Base-by-base conservation (phyloP, 2,329 filamentous ascomycete species). In the Arthrobotrys conoides region DNA sequence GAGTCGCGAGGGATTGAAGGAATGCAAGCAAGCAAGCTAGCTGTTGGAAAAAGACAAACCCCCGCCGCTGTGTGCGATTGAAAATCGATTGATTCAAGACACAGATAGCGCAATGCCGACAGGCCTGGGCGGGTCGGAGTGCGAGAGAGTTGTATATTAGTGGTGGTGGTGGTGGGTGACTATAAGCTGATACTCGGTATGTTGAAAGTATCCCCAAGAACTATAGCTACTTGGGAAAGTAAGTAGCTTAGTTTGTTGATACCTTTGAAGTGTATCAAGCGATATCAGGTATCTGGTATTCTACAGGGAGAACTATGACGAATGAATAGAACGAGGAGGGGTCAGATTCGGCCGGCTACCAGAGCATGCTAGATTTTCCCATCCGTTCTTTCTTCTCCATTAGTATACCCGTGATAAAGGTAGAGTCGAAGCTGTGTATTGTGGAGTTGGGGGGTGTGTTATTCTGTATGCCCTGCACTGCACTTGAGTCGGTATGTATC, bases 121-220 rank as follows among this genome's bases (percentile, higher is more conserved):
- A 53, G 53, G 53, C 27, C 53, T 46, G 46, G 59, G 73, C 73
- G 67, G 73, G 73, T 77, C 67, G 73, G 73, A 77, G 73, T 66
- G 72, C 71, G 38, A n/a, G 24, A 5, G 3, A 30, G 27, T 44
- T 24, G 41, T 48, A n/a, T 51, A 38, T 24, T 49, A 9, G 61
- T 22, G 27, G 53, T 59, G 53, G 53, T n/a, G n/a, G 44, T 64
- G 41, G 53, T 59, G 53, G 53, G 44, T 64, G 59, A 64, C 59
- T 64, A 36, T 64, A 64, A 64, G 61, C 41, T 65, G 61, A 49
- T 49, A 49, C n/a, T 12, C 3, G 5, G 44, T 5, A 20, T 46
- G 3, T 24, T n/a, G 30, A 61, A 18, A 49, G 46, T 46, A 49
- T 49, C n/a, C 20, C 18, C 18, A 49, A 20, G 46, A 22, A 49